Percentiles rank a stretch among this genome's conserved stretches.
Evolutionary conservation across 2,329 filamentous ascomycete genomes (phyloP).

Genomic region (Drechslerella coelobrocha): DNA sequence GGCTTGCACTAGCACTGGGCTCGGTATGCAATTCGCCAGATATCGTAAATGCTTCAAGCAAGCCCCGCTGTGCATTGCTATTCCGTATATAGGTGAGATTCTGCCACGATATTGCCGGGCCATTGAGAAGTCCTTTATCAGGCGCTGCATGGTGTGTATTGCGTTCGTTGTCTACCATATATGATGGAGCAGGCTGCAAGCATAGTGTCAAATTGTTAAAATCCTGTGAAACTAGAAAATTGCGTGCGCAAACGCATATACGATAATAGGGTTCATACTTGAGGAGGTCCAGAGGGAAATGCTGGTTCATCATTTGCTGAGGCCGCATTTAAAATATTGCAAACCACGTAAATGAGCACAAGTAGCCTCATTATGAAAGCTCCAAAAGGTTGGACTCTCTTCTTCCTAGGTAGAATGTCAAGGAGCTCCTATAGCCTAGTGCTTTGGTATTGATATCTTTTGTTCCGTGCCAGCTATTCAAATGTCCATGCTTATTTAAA

Average conservation of each 20-base stretch:
- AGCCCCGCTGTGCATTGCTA: neutral
- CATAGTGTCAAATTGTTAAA: neutral
- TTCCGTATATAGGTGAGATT: slow-evolving; percentile 9
- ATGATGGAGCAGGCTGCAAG: slow-evolving; percentile 5
- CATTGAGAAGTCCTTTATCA: slow-evolving; percentile 7
- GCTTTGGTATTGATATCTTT: no score
- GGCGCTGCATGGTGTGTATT: slow-evolving; percentile 12
- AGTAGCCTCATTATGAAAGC: neutral
- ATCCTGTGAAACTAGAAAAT: neutral
- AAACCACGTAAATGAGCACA: neutral
- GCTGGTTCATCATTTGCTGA: neutral
- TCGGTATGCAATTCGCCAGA: neutral
- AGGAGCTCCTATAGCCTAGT: no score
- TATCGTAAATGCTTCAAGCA: neutral
- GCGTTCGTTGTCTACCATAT: slow-evolving; percentile 16
- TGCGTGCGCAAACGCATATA: neutral
- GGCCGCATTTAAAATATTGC: neutral
- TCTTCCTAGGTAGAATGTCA: no score
- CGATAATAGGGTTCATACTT: neutral
- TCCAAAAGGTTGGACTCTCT: no score
- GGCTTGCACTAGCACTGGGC: neutral
- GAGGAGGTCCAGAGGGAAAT: neutral
- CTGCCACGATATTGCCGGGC: slow-evolving; percentile 10
- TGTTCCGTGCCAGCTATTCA: no score
- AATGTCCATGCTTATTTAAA: no score